Base-by-base conservation (phyloP, 441 rosid genomes). In the Gossypium laxum region DNA sequence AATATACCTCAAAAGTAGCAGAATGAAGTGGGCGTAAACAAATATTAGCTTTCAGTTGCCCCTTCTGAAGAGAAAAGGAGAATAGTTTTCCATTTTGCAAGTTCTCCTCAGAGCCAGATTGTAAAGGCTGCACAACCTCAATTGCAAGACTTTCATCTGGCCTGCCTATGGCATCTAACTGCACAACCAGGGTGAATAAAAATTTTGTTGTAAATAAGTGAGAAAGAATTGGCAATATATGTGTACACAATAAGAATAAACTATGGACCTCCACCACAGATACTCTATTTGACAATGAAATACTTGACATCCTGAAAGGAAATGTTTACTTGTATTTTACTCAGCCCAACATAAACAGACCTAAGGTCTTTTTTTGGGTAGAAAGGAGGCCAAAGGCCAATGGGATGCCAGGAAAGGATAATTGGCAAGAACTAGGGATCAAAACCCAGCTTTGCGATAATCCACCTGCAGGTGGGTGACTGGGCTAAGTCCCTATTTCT, bases 141-240 rank as follows among this genome's bases (percentile, higher is more conserved):
- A 91, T 34, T 17, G 96, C 82, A 70, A 94, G 89, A 84, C 93
- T 89, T 84, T 94, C 99, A 78, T 94, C 99, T 60, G 98, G 87
- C 82, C 98, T 83, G 62, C 99, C 98, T 21, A 77, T 74, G 67
- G 98, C 91, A 76, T 92, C 98, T 85, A 94, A 77, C 99, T 94
- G 87, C 80, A 83, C 45, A 69, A 72, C 70, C 80, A 84, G 67
- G 64, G 73, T 70, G 12, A 58, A 71, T 2, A 47, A 32, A 18
- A 6, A 22, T 1, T n/a, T 47, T 50, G 5, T 52, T 18, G 28
- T 51, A 51, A 67, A 21, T 34, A 57, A 68, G 21, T 2, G 26
- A 26, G 22, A 24, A 26, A 77, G 38, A 72, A 50, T 41, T 74
- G 15, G 67, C 50, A 68, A 65, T 38, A 66, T 10, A 61, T 12